Evolutionary conservation across 2,329 filamentous ascomycete species (phyloP), one percentile per base, ranked within the genome.

Genomic region (Diaporthe sp.): DNA sequence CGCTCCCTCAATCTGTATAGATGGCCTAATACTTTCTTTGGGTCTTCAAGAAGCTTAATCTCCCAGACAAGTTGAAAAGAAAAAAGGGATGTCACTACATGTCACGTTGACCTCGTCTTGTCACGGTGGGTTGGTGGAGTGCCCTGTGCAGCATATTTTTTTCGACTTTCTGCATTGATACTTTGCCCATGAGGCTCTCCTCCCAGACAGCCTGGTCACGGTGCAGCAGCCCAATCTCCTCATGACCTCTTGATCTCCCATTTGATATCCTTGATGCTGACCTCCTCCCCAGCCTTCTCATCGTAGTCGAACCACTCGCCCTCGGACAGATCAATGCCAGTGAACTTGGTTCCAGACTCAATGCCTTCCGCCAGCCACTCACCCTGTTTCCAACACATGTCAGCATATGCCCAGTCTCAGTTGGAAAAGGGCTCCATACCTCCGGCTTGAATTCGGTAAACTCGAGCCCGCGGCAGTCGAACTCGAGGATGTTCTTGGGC

Each of bases 241-340:
- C 81, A 97, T 47, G 92, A 90, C 77, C 95, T 89, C 77, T 90
- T 89, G 78, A 99, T 93, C 78, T 95, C 92, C 95, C 95, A 99
- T 76, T 91, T 94, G 72, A 98, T 84, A 40, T 97, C 94, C 82
- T 95, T 96, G 82, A 98, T 95, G 83, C 94, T 97, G 61, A 98
- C 96, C 83, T 98, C 96, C 67, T 97, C 95, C 0, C 93, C 89
- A 0, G 94, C 90, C 87, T 98, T 98, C 85, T 98, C 96, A 79
- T 98, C 96, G 80, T 98, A 99, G 79, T 98, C 96, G 83, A 94
- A 99, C 97, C 97, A 99, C 80, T 99, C 97, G 35, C 94, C 96
- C 38, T 99, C 97, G 0, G 87, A 87, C 72, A 99, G 85, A 78
- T 98, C 96, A 71, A 98, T 94, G 7, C 85, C 91, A 0, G 91